These are phyloP conservation scores for Lipomyces orientalis DNA, from an alignment of 805 yeast genomes.

Conservation along the genomic window DNA sequence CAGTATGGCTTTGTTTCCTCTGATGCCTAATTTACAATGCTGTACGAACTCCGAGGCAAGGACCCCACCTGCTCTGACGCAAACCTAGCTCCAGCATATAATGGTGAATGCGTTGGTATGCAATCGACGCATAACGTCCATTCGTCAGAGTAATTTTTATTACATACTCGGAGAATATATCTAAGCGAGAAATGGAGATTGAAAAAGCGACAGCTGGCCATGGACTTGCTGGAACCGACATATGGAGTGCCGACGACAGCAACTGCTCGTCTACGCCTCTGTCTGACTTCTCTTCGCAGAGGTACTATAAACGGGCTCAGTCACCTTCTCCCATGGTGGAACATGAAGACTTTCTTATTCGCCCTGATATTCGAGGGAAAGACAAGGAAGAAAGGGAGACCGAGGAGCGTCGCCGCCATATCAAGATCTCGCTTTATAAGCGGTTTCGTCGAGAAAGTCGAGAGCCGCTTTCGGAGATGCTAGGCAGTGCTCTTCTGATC, in stretches of 20 bases:
- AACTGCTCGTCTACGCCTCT: conserved; percentile 11
- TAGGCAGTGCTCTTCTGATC: conserved; percentile 56
- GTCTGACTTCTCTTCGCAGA: neutral
- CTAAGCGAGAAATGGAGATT: neutral
- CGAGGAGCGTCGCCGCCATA: conserved; percentile 20
- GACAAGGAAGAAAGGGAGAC: conserved; percentile 18
- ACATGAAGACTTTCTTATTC: conserved; percentile 24
- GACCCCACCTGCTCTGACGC: too few species aligned
- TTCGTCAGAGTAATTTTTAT: too few species aligned
- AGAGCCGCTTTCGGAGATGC: conserved; percentile 59
- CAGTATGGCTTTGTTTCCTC: too few species aligned
- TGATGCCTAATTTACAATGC: too few species aligned
- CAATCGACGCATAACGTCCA: too few species aligned
- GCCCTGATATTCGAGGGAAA: conserved; percentile 26
- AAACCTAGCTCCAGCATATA: too few species aligned
- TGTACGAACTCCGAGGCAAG: too few species aligned
- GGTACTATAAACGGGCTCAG: neutral
- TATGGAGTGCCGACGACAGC: neutral
- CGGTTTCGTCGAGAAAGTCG: conserved; percentile 45
- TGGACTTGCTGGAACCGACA: neutral
- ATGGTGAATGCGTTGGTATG: too few species aligned
- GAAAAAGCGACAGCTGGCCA: neutral
- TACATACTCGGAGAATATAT: too few species aligned
- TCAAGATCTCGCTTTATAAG: conserved; percentile 10
- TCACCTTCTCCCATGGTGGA: neutral